These are phyloP conservation scores for Lanmaoa pseudosensibilis DNA, from an alignment of 768 basidiomycete species.

Conservation along the genomic window DNA sequence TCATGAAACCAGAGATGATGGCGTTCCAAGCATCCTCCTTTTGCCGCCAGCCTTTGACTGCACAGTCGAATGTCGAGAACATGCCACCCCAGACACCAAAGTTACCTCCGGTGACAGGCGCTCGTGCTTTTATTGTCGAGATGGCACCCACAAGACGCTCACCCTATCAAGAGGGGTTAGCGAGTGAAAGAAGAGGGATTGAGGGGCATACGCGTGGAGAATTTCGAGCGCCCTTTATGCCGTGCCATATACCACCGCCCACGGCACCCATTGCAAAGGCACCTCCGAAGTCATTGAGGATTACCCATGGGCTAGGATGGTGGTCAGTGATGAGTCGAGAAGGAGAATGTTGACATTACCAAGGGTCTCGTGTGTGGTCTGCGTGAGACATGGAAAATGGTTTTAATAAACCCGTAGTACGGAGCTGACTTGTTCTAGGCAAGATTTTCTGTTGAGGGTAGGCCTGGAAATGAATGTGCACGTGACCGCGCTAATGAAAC, in stretches of 20 bases:
- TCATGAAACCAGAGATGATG: conserved; percentile 97
- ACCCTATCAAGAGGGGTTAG: conserved; percentile 53
- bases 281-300: conserved; percentile 97
- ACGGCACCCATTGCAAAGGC: conserved; percentile 98
- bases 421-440: not conserved
- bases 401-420: not conserved
- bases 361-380: conserved; percentile 93
- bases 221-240: conserved; percentile 96
- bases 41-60: conserved; percentile 93
- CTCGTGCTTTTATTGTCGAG: conserved; percentile 95
- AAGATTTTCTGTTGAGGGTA: conserved; percentile 35
- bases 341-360: conserved; percentile 45
- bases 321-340: conserved; percentile 1
- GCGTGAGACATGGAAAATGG: conserved; percentile 69
- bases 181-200: not conserved
- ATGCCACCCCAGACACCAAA: conserved; percentile 97
- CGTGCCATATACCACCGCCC: conserved; percentile 98
- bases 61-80: conserved; percentile 98
- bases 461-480: conserved; percentile 21
- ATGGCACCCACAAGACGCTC: conserved; percentile 93
- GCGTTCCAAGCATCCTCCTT: conserved; percentile 99
- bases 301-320: conserved; percentile 85
- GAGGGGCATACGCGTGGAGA: conserved; percentile 75
- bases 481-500: conserved; percentile 34
- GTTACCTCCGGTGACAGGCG: conserved; percentile 97